phyloP scores from a whole-genome alignment of 2,329 filamentous ascomycete genomes.

The Fusarium sp. region DNA sequence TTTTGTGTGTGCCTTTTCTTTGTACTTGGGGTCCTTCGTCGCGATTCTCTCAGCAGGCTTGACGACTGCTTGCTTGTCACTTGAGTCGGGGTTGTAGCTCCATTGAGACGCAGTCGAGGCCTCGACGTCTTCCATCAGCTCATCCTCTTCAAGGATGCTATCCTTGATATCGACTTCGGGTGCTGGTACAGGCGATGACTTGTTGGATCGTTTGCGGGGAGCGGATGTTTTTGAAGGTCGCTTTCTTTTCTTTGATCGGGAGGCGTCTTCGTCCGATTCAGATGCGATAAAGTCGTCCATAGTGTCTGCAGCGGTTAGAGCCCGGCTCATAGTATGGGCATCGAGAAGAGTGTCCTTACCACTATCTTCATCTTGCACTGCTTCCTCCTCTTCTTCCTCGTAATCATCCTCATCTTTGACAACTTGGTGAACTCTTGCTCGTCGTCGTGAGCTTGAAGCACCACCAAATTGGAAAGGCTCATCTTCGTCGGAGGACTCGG shows the following conservation, averaged over 20 bases:
- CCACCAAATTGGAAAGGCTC: constrained; percentile 71
- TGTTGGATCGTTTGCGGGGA: constrained; percentile 72
- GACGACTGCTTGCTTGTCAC: constrained; percentile 53
- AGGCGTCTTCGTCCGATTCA: constrained; percentile 77
- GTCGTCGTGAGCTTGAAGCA: constrained; percentile 55
- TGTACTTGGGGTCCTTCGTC: constrained; percentile 54
- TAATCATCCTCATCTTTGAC: constrained; percentile 78
- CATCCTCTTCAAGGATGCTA: constrained; percentile 65
- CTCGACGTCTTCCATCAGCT: constrained; percentile 67
- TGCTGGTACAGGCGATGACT: constrained; percentile 56
- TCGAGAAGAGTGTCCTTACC: constrained; percentile 54
- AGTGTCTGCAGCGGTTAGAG: constrained; percentile 63
- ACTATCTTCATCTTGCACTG: constrained; percentile 70
- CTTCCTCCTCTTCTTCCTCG: constrained; percentile 77
- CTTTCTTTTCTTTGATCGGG: constrained; percentile 79
- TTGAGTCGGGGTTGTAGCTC: constrained; percentile 70
- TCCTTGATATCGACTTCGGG: constrained; percentile 50
- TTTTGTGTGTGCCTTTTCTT: constrained; percentile 79
- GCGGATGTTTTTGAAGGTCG: constrained; percentile 65
- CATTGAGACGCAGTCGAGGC: constrained; percentile 85
- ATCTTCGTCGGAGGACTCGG: constrained; percentile 85
- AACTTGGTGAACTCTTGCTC: constrained; percentile 65
- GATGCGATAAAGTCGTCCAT: constrained; percentile 89
- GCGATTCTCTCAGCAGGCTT: constrained; percentile 49
- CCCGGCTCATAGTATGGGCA: background rate